These are phyloP conservation scores for Candida vaughaniae DNA, from an alignment of 805 yeast genomes.

Conservation along the genomic window DNA sequence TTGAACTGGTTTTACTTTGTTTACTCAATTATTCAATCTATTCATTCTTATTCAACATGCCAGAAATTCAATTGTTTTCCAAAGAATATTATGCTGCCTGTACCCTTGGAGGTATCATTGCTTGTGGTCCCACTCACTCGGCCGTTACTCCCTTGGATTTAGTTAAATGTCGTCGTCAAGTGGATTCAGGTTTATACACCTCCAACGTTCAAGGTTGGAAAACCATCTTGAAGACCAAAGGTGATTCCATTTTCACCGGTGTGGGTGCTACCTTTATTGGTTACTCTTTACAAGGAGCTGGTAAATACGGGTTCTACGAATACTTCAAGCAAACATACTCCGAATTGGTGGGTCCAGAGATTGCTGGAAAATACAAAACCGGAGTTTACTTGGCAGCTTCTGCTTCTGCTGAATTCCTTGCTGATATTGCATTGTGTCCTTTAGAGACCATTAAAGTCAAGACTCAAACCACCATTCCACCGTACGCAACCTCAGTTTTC, in stretches of 20 bases:
- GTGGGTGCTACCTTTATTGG: constrained; percentile 91
- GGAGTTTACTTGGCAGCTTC: constrained; percentile 77
- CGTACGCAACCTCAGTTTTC: constrained; percentile 61
- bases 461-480: constrained; percentile 92
- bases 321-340: constrained; percentile 79
- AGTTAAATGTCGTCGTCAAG: constrained; percentile 93
- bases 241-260: constrained; percentile 83
- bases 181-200: constrained; percentile 66
- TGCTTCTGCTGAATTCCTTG: constrained; percentile 92
- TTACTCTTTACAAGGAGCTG: constrained; percentile 94
- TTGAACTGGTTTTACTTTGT: too few relatives aligned
- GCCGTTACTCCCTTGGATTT: constrained; percentile 90
- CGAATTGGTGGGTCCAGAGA: constrained; percentile 61
- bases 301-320: constrained; percentile 95
- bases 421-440: constrained; percentile 89
- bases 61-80: constrained; percentile 51
- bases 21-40: neutral
- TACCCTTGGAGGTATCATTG: constrained; percentile 74
- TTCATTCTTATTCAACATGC: neutral
- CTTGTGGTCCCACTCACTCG: constrained; percentile 97
- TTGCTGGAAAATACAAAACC: constrained; percentile 65
- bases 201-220: constrained; percentile 83
- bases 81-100: constrained; percentile 70
- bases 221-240: constrained; percentile 70
- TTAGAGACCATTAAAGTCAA: constrained; percentile 93